Conservation (phyloP, 805 yeast genomes). For the Ogataea minuta region DNA sequence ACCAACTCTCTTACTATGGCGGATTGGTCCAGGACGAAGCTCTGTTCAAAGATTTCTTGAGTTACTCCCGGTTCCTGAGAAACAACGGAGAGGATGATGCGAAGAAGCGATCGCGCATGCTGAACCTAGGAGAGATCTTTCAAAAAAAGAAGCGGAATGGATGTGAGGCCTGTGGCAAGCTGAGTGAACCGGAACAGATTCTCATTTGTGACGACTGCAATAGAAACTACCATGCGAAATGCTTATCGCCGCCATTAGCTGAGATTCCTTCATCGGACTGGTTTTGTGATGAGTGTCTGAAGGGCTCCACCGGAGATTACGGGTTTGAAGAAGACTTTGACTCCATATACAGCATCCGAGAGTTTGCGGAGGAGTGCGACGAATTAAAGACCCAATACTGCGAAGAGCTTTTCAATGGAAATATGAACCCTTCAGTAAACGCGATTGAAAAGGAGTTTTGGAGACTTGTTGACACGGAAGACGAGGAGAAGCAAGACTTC, state of each 20-base stretch:
- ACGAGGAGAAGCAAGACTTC: constrained; percentile 37
- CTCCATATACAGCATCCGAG: constrained; percentile 44
- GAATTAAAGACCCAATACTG: constrained; percentile 48
- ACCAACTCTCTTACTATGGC: constrained; percentile 6
- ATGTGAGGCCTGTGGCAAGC: constrained; percentile 44
- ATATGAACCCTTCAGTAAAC: constrained; percentile 38
- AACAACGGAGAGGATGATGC: constrained; percentile 7
- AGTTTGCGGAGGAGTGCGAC: constrained; percentile 57
- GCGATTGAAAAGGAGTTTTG: constrained; percentile 66
- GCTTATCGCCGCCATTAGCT: constrained; percentile 58
- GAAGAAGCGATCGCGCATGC: background rate
- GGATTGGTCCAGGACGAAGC: constrained; percentile 12
- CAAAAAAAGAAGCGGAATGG: constrained; percentile 18
- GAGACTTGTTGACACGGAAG: constrained; percentile 37
- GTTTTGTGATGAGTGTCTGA: constrained; percentile 82
- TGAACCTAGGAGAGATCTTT: constrained; percentile 9
- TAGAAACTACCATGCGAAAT: constrained; percentile 61
- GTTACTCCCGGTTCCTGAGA: constrained; percentile 22
- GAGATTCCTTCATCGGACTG: constrained; percentile 60
- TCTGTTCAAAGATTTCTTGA: constrained; percentile 15
- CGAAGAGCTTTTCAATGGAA: constrained; percentile 29
- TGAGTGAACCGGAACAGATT: constrained; percentile 45
- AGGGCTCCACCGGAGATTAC: constrained; percentile 77
- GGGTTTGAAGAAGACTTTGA: constrained; percentile 73
- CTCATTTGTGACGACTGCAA: constrained; percentile 76